Base-by-base conservation (phyloP, 345 rosid species). In the Lagerstroemia speciosa region DNA sequence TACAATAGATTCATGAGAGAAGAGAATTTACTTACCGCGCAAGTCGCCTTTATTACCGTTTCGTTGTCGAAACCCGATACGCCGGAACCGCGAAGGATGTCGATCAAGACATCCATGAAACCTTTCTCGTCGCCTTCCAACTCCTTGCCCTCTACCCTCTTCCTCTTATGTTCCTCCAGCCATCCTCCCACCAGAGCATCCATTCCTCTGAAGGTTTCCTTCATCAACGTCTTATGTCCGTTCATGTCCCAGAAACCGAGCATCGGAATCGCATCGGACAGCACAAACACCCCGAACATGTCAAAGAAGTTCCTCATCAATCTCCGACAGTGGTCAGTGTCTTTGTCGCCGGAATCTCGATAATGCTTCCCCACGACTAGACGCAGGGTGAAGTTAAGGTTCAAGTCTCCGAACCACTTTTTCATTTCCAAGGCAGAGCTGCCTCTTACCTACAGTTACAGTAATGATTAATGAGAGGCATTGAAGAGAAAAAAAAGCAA, bases 161-260 rank as follows among this genome's bases (percentile, higher is more conserved):
- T 78, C 38, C 72, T 66, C 55, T 79, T 80, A 70, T 83, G 88
- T 72, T 83, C 87, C 37, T 78, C 68, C 8, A 84, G 48, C 84
- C 83, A 82, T 0, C 38, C 67, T 57, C 43, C 69, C 0, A 75
- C 9, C 9, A 82, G 17, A 30, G 19, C 45, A 40, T 86, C 81
- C 63, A 77, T 50, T 66, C 73, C 82, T 6, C 68, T 78, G 5
- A 71, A 76, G 8, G 76, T 74, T 58, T 58, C 76, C 71, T 73
- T 82, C 88, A 82, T 82, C 15, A 48, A 65, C 30, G 60, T 72
- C 58, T 69, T 41, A 22, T 65, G 50, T 22, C 78, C 82, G 41
- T 67, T 66, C 6, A 78, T 40, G 37, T 84, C 83, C 19, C 80
- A 22, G 82, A 79, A 81, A 22, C 81, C 69, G 8, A 81, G 83